Evolutionary conservation across 23 red algal genomes (phyloP), one percentile per base, ranked within the genome.

Genomic region (Chondrus crispus): DNA sequence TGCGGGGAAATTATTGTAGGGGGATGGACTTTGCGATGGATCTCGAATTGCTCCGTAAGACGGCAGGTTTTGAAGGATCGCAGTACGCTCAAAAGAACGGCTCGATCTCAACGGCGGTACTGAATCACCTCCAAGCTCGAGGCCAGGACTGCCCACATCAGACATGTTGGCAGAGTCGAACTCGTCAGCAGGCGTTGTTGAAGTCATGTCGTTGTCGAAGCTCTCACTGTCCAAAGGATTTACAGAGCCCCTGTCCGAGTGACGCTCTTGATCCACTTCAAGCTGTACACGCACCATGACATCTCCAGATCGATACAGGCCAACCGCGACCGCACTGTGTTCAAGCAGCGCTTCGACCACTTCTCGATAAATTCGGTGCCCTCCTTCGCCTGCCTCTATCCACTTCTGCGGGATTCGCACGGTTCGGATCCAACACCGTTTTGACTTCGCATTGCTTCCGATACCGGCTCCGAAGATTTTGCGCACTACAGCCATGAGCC

Each of bases 381-480:
- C 71, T n/a, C 68, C 47, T 8, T 81, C 73, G 16, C 57, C 82
- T 18, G 66, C 30, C 20, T 28, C 37, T 19, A 94, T 87, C 92
- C 92, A 94, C 24, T 81, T 70, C 24, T 46, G 58, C 32, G 92
- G 92, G 16, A 94, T 80, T 12, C 55, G 68, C 39, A 94, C 62
- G 2, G 92, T 68, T 53, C 92, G 82, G 80, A 94, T 94, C 92
- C 92, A 94, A 60, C 83, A 87, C 47, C 72, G 62, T 48, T 62
- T 94, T 11, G 92, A 77, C 38, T 81, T 85, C 20, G 90, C 81
- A 32, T 85, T 64, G 43, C 60, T 87, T 12, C 92, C 92, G 36
- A 94, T 54, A 22, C 81, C 82, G 5, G 84, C 74, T n/a, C 92
- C 92, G 88, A 94, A 94, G n/a, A 94, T 88, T 11, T 87, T 94